A percentile compares a stretch with the other conserved stretches of the same genome.
Conservation (phyloP, 352 stramenopile species). For the Pythium brassicae region DNA sequence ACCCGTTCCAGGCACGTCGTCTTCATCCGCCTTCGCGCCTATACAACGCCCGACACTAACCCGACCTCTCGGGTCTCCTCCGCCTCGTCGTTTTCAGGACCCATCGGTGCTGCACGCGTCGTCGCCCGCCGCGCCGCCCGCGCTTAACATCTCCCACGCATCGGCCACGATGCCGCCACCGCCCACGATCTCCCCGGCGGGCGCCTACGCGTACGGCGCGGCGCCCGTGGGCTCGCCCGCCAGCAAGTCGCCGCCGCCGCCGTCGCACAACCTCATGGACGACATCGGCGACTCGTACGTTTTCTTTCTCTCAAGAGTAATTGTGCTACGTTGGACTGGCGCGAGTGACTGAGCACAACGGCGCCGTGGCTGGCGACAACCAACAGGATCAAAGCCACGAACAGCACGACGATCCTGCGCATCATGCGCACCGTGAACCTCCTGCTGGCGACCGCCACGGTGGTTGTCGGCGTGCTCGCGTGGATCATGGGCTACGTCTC, state of each 20-base stretch:
- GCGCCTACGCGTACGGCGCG: slow-evolving; percentile 23
- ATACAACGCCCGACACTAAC: neutral
- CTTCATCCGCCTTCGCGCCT: neutral
- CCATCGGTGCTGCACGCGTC: slow-evolving; percentile 36
- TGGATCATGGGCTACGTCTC: slow-evolving; percentile 79
- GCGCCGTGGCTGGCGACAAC: too few species aligned
- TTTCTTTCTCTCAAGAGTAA: neutral
- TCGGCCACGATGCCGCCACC: slow-evolving; percentile 34
- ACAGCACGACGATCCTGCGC: slow-evolving; percentile 74
- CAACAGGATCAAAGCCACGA: slow-evolving; percentile 72
- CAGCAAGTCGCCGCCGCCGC: neutral
- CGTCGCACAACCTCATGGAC: slow-evolving; percentile 73
- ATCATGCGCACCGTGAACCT: slow-evolving; percentile 80
- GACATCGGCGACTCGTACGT: slow-evolving; percentile 65
- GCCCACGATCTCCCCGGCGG: slow-evolving; percentile 24
- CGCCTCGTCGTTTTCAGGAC: slow-evolving; percentile 23
- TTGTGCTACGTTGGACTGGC: neutral
- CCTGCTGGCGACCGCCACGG: slow-evolving; percentile 65
- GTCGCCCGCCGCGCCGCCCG: slow-evolving; percentile 15
- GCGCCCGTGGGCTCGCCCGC: slow-evolving; percentile 10
- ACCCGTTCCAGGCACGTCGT: slow-evolving; percentile 20
- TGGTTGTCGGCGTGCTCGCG: slow-evolving; percentile 61
- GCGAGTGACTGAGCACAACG: too few species aligned
- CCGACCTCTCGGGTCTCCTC: neutral
- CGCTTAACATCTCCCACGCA: slow-evolving; percentile 19